Conservation (phyloP, 2,329 filamentous ascomycete genomes). For the Ceratocystis huliohia region DNA sequence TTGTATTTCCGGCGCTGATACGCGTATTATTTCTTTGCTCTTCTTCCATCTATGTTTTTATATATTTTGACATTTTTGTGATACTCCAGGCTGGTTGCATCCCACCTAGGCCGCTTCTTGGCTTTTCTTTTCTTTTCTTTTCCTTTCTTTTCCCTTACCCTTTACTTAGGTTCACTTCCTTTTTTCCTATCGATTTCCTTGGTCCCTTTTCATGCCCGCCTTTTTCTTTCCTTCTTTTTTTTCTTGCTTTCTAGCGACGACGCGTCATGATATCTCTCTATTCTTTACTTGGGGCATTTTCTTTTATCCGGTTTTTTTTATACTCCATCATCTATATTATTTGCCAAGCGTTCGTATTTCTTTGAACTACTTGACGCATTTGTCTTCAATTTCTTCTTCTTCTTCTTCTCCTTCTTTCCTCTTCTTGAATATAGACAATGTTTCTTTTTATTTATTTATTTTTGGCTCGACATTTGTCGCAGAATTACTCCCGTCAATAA, state of each 20-base stretch:
- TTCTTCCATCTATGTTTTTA: neutral
- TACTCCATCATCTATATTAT: neutral
- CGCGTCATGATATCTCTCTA: conserved; percentile 5
- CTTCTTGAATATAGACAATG: neutral
- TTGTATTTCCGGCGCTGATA: neutral
- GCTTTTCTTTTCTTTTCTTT: neutral
- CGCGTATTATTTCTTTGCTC: neutral
- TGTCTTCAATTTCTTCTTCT: neutral
- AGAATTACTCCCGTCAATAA: neutral
- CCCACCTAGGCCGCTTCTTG: neutral
- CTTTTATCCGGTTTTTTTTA: neutral
- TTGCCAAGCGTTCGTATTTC: neutral
- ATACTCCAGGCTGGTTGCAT: neutral
- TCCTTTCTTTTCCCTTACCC: neutral
- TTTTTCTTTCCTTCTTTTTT: neutral
- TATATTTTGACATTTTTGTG: conserved; percentile 9
- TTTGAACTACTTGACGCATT: too few relatives aligned
- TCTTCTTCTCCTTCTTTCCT: neutral
- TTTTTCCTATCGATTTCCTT: neutral
- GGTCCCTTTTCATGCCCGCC: neutral
- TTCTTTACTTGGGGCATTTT: neutral
- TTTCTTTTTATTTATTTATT: neutral
- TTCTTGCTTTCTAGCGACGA: neutral
- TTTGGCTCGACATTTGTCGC: neutral
- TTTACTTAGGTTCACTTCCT: neutral